Conservation (phyloP, 208 protist species). For the Entamoeba dispar region DNA sequence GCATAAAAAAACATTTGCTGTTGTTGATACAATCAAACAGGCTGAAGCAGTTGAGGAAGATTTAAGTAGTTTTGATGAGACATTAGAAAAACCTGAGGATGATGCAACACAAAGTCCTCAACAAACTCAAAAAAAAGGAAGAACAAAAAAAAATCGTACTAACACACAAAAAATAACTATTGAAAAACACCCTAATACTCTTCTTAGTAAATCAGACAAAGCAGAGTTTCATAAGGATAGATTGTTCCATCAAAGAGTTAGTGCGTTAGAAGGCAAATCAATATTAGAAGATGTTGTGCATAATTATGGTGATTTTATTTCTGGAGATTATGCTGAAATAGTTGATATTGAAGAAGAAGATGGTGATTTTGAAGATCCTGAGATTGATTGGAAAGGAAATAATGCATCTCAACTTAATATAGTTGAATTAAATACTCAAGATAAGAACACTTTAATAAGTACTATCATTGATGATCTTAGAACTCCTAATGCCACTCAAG, state of each 20-base stretch:
- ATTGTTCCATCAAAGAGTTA: neutral
- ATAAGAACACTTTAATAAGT: neutral
- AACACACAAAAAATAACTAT: neutral
- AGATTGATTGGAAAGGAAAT: neutral
- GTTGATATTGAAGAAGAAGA: neutral
- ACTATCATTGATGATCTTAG: neutral
- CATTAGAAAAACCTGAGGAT: neutral
- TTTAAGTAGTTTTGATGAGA: neutral
- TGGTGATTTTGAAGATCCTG: neutral
- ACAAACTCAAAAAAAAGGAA: neutral
- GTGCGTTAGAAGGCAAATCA: neutral
- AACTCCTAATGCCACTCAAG: neutral
- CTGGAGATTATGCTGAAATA: neutral
- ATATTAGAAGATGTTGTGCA: neutral
- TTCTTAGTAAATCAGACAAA: neutral
- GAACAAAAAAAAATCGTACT: neutral
- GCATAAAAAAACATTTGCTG: neutral
- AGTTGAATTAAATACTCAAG: neutral
- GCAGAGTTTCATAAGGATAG: neutral
- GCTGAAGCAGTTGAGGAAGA: neutral
- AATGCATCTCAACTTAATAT: neutral
- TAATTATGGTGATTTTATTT: neutral
- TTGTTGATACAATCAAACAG: neutral
- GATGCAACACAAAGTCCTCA: neutral
- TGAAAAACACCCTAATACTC: neutral